Evolutionary conservation across 108 stramenopile genomes (phyloP), one percentile per base, ranked within the genome.

Genomic region (Pseudonitzschia multiseries): DNA sequence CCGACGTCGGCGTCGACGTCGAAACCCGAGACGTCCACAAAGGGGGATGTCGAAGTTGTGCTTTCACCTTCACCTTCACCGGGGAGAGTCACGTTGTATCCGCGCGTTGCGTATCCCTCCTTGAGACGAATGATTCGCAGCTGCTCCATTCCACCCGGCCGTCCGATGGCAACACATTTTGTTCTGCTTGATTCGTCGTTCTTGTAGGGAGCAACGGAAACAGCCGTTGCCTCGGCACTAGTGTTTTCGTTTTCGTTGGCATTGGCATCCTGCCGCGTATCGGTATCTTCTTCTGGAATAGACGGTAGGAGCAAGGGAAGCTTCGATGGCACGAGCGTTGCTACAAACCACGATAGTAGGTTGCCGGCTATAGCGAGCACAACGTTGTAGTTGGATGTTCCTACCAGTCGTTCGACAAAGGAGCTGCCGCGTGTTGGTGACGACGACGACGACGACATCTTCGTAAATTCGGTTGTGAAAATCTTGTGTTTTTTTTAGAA

Each of bases 121-220:
- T 85, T 83, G 20, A 95, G 59, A 15, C 74, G 76, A n/a, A 92
- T 78, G 21, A 86, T 40, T 8, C 89, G 82, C 26, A 95, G 69
- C 71, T 93, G 94, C 50, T 92, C 91, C 65, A 79, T 69, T 13
- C 94, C 94, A 17, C 94, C 94, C 17, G 92, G 92, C 21, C 90
- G 76, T 28, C 88, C 92, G 66, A 93, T 93, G 56, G 86, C 86
- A 65, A 93, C 78, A 66, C 92, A 93, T 72, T 75, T 73, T 2
- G 92, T 88, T 67, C 75, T 75, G 26, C n/a, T n/a, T n/a, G n/a
- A n/a, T n/a, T n/a, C n/a, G n/a, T n/a, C n/a, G n/a, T n/a, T n/a
- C n/a, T n/a, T n/a, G n/a, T n/a, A n/a, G n/a, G n/a, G n/a, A n/a
- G n/a, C n/a, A n/a, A n/a, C n/a, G n/a, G n/a, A n/a, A n/a, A n/a